Conservation (phyloP, 106 monocot species). For the Dactylorhiza incarnata region DNA sequence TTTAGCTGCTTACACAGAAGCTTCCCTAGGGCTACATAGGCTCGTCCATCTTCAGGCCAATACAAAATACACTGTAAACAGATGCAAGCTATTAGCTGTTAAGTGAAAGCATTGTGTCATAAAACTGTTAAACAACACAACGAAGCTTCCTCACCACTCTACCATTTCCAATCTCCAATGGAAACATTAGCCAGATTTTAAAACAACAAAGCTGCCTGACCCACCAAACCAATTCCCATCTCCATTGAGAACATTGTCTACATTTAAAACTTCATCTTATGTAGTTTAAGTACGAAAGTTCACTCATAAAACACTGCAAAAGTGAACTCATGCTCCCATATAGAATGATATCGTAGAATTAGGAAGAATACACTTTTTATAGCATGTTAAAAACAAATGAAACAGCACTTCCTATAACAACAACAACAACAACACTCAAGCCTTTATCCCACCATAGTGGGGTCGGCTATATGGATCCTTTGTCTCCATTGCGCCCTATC, state of each 20-base stretch:
- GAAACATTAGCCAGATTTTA: not conserved
- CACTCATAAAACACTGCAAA: not conserved
- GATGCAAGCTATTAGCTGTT: constrained; percentile 2
- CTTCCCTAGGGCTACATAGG: constrained; percentile 93
- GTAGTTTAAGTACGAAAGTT: not conserved
- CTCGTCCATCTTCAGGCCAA: constrained; percentile 98
- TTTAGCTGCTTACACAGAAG: constrained; percentile 74
- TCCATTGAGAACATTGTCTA: not conserved
- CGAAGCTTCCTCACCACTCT: not conserved
- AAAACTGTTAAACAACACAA: not conserved
- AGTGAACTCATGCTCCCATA: not conserved
- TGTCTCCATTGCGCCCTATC: too few relatives aligned
- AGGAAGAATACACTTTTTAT: not conserved
- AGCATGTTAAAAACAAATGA: not conserved
- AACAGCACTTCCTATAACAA: too few relatives aligned
- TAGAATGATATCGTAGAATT: not conserved
- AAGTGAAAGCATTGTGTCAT: not conserved
- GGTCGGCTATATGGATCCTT: too few relatives aligned
- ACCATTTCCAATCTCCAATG: not conserved
- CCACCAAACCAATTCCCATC: not conserved
- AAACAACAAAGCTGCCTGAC: not conserved
- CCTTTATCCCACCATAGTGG: too few relatives aligned
- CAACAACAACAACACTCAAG: too few relatives aligned
- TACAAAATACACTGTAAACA: constrained; percentile 57
- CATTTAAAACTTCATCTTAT: not conserved